Evolutionary conservation across 805 yeast genomes (phyloP), one percentile per base, ranked within the genome.

Genomic region (Spathaspora girioi): DNA sequence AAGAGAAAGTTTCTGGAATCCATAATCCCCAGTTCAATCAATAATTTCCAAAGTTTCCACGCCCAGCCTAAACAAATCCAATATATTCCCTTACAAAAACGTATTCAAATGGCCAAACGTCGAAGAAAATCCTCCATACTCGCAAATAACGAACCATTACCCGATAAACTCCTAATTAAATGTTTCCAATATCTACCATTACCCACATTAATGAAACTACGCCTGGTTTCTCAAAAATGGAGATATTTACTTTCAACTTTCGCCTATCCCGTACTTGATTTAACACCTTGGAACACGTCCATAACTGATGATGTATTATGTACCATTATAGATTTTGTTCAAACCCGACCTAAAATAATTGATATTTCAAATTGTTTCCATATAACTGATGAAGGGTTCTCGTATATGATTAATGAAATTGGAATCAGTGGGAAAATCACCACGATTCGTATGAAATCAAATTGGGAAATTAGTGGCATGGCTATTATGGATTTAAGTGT

Each of bases 391-490:
- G 84, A 78, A 54, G 90, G 92, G 0, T 87, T 87, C 64, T 78
- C 83, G 44, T 83, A 82, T 59, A 71, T 87, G 73, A 82, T 87
- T 18, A 85, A 82, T 58, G 88, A 86, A 57, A 76, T 86, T 50
- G 91, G 91, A 1, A 82, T 84, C 57, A 63, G 81, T 40, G 90
- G 90, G 2, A 73, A 75, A 31, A 77, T 87, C 44, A 71, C 73
- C 49, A 66, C 68, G 9, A 68, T 87, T 47, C 77, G 75, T 53
- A 84, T 87, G 90, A 75, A 73, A 54, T 81, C 87, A 14, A 84
- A 81, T 46, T 87, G 93, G 93, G 89, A 85, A 57, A 82, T 87
- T 8, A 80, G 85, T 53, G 89, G 90, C 2, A 84, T 86, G 89
- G 87, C 92, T 2, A 84, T 87, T 29, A 85, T 87, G 90, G 93